Conservation (phyloP, 108 stramenopile species). For the Nitzschia palea region DNA sequence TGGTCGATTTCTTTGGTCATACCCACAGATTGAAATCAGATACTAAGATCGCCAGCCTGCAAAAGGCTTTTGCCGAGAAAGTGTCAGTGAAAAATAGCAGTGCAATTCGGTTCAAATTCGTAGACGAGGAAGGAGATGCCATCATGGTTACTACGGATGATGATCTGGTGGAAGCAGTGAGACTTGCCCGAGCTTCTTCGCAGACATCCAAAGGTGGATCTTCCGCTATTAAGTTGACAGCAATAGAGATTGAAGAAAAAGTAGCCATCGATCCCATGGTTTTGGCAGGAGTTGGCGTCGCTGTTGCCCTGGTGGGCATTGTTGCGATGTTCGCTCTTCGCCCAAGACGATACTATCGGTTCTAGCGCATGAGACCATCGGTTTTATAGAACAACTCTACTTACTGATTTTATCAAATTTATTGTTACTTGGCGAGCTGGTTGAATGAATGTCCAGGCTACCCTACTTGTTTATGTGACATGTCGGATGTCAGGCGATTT, state of each 20-base stretch:
- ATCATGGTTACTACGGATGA: constrained; percentile 81
- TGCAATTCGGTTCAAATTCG: constrained; percentile 65
- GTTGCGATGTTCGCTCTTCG: constrained; percentile 21
- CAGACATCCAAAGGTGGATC: constrained; percentile 31
- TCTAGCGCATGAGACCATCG: no score
- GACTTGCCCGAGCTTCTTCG: constrained; percentile 40
- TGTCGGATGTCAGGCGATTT: no score
- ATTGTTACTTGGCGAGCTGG: no score
- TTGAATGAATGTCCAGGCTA: no score
- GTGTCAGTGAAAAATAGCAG: constrained; percentile 37
- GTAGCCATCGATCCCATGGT: constrained; percentile 17
- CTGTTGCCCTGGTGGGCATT: constrained; percentile 24
- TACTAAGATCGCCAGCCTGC: constrained; percentile 46
- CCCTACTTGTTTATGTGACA: no score
- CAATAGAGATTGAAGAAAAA: constrained; percentile 10
- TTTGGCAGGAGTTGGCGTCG: constrained; percentile 32
- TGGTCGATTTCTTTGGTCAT: constrained; percentile 71
- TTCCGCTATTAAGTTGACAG: constrained; percentile 65
- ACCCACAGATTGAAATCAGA: constrained; percentile 75
- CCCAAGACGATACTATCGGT: constrained; percentile 22
- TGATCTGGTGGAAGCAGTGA: constrained; percentile 74
- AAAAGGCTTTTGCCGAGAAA: constrained; percentile 51
- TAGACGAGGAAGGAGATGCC: constrained; percentile 89
- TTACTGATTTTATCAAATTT: no score
- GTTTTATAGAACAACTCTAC: no score